Evolutionary conservation across 2,329 filamentous ascomycete genomes (phyloP).

Genomic region (Diaporthe longicolla): DNA sequence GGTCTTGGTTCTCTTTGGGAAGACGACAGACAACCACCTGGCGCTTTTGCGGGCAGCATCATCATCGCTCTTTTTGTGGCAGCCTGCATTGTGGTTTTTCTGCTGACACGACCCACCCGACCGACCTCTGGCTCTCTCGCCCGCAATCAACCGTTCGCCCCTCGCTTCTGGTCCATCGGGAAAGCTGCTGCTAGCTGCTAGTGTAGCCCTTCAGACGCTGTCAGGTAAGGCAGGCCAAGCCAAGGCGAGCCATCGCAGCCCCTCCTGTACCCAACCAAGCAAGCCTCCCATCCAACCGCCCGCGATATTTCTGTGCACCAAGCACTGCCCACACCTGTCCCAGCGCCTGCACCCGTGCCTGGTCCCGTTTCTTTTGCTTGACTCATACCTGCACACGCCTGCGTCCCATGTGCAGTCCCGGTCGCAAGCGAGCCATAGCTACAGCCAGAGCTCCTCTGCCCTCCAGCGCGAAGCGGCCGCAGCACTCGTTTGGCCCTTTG

Average conservation of each 20-base stretch:
- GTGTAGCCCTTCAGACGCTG: constrained; percentile 35
- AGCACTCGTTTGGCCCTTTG: constrained; percentile 18
- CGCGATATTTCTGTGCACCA: constrained; percentile 34
- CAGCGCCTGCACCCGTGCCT: constrained; percentile 14
- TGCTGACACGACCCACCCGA: constrained; percentile 28
- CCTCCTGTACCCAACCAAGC: constrained; percentile 36
- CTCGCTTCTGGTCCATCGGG: constrained; percentile 17
- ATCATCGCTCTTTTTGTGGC: constrained; percentile 37
- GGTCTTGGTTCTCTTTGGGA: constrained; percentile 30
- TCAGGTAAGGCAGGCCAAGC: constrained; percentile 34
- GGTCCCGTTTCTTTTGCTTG: constrained; percentile 12
- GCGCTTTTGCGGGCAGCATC: constrained; percentile 32
- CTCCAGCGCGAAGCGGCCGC: constrained; percentile 17
- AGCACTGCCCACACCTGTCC: constrained; percentile 21
- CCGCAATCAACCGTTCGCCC: constrained; percentile 23
- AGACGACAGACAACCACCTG: constrained; percentile 34
- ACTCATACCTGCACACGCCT: constrained; percentile 14
- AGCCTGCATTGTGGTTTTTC: constrained; percentile 33
- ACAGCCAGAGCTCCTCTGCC: constrained; percentile 17
- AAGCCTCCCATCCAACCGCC: constrained; percentile 27
- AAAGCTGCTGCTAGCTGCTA: constrained; percentile 29
- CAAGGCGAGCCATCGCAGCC: constrained; percentile 33
- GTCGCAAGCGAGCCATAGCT: constrained; percentile 35
- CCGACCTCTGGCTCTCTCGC: constrained; percentile 18
- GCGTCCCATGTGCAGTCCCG: constrained; percentile 27